Percentiles rank a stretch among this genome's conserved stretches.
These are phyloP conservation scores for Cryphonectria carpinicola DNA, from an alignment of 2,329 filamentous ascomycete species.

Conservation along the genomic window DNA sequence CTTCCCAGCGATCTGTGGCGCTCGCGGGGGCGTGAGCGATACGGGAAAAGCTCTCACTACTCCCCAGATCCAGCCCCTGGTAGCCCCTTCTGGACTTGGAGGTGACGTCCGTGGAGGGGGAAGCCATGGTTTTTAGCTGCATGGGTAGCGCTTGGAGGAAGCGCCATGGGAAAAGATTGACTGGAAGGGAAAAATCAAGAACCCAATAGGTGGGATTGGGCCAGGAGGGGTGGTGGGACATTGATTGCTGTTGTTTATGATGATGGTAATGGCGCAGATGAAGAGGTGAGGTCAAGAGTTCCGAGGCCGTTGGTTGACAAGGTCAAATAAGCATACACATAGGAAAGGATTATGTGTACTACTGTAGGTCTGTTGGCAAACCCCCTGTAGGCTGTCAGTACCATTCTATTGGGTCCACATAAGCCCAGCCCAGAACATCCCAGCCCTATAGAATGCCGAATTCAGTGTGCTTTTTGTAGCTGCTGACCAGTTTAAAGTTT, in stretches of 20 bases:
- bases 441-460: background rate
- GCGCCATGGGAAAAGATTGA: background rate
- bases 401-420: background rate
- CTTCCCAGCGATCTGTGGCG: background rate
- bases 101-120: background rate
- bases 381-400: background rate
- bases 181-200: background rate
- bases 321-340: background rate
- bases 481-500: background rate
- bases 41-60: background rate
- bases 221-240: background rate
- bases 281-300: background rate
- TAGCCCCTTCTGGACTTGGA: background rate
- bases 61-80: background rate
- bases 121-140: conserved; percentile 7
- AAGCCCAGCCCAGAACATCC: background rate
- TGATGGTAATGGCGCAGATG: background rate
- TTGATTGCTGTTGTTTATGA: background rate
- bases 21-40: background rate
- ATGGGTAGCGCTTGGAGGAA: background rate
- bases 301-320: background rate
- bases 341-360: background rate
- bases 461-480: background rate
- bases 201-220: background rate
- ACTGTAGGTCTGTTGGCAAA: background rate